Evolutionary conservation across 1,284 basidiomycete species (phyloP).

Genomic region (Pseudozyma sp.): DNA sequence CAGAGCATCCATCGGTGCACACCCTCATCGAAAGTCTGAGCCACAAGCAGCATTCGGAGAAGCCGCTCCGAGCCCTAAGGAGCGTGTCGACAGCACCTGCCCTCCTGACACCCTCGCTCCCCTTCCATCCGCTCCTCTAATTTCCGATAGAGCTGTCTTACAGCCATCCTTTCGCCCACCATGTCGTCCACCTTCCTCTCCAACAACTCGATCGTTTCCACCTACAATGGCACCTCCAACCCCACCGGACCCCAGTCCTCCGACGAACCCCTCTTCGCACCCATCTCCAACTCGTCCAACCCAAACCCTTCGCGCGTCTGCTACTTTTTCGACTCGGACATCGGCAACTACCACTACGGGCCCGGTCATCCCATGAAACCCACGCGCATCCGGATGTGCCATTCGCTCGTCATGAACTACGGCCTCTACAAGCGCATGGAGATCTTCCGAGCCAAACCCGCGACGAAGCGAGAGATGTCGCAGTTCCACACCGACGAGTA

Average conservation of each 20-base stretch:
- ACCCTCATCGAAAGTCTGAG: too few species aligned
- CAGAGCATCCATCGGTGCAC: too few species aligned
- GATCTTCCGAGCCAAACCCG: constrained; percentile 88
- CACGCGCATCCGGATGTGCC: constrained; percentile 93
- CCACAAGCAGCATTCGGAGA: too few species aligned
- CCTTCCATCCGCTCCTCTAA: not conserved
- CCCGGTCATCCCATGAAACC: constrained; percentile 78
- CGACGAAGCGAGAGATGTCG: constrained; percentile 97
- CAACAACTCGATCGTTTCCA: constrained; percentile 41
- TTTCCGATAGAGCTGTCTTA: not conserved
- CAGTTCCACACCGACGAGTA: constrained; percentile 95
- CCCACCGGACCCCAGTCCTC: constrained; percentile 13
- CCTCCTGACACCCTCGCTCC: not conserved
- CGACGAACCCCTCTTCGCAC: constrained; percentile 50
- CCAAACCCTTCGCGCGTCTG: constrained; percentile 62
- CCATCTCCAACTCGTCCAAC: constrained; percentile 45
- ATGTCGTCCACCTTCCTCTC: constrained; percentile 55
- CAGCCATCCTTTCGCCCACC: not conserved
- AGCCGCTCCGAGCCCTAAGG: too few species aligned
- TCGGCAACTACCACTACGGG: constrained; percentile 98
- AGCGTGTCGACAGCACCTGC: too few species aligned
- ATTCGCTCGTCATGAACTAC: constrained; percentile 99
- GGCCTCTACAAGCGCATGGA: constrained; percentile 74
- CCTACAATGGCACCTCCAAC: constrained; percentile 28
- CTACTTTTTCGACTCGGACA: constrained; percentile 84